Conservation (phyloP, 2,329 filamentous ascomycete genomes). For the Phaeosphaeria sp. region DNA sequence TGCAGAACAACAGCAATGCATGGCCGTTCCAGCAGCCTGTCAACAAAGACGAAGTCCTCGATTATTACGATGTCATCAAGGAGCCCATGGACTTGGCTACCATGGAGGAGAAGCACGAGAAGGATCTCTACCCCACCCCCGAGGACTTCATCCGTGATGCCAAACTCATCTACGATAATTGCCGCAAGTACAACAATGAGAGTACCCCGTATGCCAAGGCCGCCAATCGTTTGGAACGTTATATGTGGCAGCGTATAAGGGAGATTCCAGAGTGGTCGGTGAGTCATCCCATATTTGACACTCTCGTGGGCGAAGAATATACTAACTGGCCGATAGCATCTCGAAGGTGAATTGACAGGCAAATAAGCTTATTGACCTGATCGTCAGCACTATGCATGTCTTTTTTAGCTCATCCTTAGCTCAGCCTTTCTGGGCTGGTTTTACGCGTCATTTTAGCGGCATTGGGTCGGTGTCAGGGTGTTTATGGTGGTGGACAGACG, state of each 20-base stretch:
- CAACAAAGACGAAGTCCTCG: constrained; percentile 93
- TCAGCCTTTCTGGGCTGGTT: background rate
- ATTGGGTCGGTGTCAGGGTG: background rate
- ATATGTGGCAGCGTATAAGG: constrained; percentile 92
- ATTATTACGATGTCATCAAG: constrained; percentile 98
- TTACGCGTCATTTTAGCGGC: background rate
- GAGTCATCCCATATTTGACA: constrained; percentile 10
- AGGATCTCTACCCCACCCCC: constrained; percentile 87
- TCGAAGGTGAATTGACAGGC: constrained; percentile 38
- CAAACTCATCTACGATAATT: constrained; percentile 91
- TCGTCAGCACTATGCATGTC: no score
- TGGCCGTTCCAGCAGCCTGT: constrained; percentile 97
- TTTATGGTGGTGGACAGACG: background rate
- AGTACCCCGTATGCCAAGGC: constrained; percentile 94
- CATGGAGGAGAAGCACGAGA: constrained; percentile 95
- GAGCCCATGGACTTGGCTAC: constrained; percentile 96
- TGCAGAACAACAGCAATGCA: constrained; percentile 90
- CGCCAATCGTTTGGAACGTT: constrained; percentile 90
- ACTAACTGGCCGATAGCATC: constrained; percentile 29
- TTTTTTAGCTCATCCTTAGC: no score
- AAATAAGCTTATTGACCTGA: no score
- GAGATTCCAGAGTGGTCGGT: constrained; percentile 85
- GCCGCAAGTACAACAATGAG: constrained; percentile 94
- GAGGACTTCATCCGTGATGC: constrained; percentile 93
- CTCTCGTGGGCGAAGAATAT: background rate